Evolutionary conservation across 2,329 filamentous ascomycete genomes (phyloP).

Genomic region (Didymella keratinophila): DNA sequence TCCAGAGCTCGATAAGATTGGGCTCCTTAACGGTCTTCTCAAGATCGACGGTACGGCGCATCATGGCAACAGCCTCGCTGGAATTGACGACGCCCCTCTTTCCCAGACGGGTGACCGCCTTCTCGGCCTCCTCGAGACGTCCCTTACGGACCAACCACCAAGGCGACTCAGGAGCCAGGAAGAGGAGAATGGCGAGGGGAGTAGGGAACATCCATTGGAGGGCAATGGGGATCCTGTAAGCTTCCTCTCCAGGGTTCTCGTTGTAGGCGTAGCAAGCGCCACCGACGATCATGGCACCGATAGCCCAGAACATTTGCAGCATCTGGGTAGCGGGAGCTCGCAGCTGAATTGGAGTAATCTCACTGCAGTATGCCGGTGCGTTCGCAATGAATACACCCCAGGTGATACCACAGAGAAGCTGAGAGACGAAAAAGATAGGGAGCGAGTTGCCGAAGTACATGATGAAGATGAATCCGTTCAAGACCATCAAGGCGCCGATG

Average conservation of each 20-base stretch:
- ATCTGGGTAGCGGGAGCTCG: slow-evolving; percentile 67
- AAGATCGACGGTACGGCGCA: slow-evolving; percentile 65
- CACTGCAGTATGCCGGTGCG: slow-evolving; percentile 68
- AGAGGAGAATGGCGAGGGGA: slow-evolving; percentile 54
- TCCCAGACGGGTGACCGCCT: slow-evolving; percentile 60
- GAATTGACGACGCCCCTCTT: slow-evolving; percentile 53
- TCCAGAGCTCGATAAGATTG: slow-evolving; percentile 61
- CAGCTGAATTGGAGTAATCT: slow-evolving; percentile 67
- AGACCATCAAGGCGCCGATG: slow-evolving; percentile 61
- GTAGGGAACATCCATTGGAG: slow-evolving; percentile 58
- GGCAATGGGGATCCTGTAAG: slow-evolving; percentile 43
- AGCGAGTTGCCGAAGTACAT: slow-evolving; percentile 65
- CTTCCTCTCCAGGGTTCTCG: slow-evolving; percentile 5
- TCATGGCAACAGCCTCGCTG: slow-evolving; percentile 63
- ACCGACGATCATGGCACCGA: slow-evolving; percentile 68
- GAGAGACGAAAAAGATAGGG: slow-evolving; percentile 59
- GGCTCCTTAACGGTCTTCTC: slow-evolving; percentile 60
- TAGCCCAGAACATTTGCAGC: slow-evolving; percentile 72
- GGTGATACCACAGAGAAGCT: slow-evolving; percentile 68
- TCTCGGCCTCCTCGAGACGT: slow-evolving; percentile 53
- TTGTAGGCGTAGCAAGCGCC: slow-evolving; percentile 65
- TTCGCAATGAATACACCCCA: slow-evolving; percentile 74
- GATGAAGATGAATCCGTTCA: slow-evolving; percentile 68
- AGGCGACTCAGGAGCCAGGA: slow-evolving; percentile 63
- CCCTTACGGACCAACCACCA: slow-evolving; percentile 59